Conservation (phyloP, 2,329 filamentous ascomycete genomes). For the Diaporthe destruens region DNA sequence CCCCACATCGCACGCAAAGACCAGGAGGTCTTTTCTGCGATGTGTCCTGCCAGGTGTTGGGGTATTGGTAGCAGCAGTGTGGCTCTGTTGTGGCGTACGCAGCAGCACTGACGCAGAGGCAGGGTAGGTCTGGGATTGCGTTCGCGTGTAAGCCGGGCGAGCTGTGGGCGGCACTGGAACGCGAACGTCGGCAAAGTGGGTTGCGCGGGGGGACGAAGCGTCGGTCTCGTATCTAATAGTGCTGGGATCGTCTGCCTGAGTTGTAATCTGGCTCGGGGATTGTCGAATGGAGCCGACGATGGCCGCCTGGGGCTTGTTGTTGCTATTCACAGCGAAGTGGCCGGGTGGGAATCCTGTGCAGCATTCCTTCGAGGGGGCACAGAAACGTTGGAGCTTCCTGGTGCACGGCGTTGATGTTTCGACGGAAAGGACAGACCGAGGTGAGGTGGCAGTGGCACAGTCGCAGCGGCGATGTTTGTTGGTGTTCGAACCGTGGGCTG, state of each 20-base stretch:
- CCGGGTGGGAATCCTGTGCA: conserved; percentile 37
- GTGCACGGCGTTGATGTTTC: neutral
- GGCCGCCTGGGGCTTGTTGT: conserved; percentile 30
- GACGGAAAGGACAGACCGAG: conserved; percentile 2
- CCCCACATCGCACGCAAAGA: conserved; percentile 61
- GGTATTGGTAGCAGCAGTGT: neutral
- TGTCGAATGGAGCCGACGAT: conserved; percentile 11
- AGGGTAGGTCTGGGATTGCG: neutral
- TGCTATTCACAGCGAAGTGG: conserved; percentile 39
- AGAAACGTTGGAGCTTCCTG: neutral
- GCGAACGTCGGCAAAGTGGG: conserved; percentile 2
- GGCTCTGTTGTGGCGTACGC: conserved; percentile 13
- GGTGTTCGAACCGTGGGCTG: neutral
- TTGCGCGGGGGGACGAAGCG: neutral
- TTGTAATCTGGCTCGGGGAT: neutral
- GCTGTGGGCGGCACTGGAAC: conserved; percentile 36
- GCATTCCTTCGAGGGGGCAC: conserved; percentile 31
- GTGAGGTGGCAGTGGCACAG: conserved; percentile 12
- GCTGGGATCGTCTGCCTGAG: neutral
- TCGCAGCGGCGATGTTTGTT: neutral
- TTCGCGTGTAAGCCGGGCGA: conserved; percentile 30
- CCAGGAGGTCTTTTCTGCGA: conserved; percentile 49
- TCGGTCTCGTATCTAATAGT: neutral
- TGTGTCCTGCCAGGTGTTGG: conserved; percentile 39
- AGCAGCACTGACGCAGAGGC: conserved; percentile 25